Evolutionary conservation across 2,329 filamentous ascomycete genomes (phyloP).

Genomic region (Calonectria crousiana): DNA sequence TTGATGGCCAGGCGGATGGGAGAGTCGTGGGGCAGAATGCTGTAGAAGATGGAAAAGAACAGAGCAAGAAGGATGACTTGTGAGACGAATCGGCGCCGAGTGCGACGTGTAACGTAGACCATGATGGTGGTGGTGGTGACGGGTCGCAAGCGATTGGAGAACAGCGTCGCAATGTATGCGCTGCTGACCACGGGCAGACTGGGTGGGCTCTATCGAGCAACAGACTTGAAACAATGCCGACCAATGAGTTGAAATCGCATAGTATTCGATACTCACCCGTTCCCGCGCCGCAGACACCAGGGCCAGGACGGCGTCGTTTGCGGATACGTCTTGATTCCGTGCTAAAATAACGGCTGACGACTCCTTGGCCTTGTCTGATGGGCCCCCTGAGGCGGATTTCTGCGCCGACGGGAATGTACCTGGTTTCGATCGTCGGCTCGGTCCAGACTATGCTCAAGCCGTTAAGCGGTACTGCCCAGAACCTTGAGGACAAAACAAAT

Average conservation of each 20-base stretch:
- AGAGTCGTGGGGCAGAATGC: conserved; percentile 50
- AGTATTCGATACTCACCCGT: neutral
- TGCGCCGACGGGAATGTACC: no score
- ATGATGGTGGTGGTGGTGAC: conserved; percentile 17
- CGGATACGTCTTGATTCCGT: neutral
- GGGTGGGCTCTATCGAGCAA: neutral
- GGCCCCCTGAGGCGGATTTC: neutral
- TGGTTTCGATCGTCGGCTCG: neutral
- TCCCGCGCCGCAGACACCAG: neutral
- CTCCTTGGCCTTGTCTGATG: neutral
- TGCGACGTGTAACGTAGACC: conserved; percentile 43
- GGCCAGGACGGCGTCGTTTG: neutral
- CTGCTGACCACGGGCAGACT: neutral
- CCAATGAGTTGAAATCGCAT: neutral
- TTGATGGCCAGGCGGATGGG: conserved; percentile 48
- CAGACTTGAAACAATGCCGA: neutral
- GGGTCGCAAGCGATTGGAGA: neutral
- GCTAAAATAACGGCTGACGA: neutral
- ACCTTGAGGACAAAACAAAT: neutral
- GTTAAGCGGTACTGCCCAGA: neutral
- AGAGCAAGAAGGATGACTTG: conserved; percentile 40
- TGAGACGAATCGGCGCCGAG: conserved; percentile 45
- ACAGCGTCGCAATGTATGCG: conserved; percentile 3
- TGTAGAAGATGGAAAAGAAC: conserved; percentile 42
- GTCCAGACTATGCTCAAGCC: neutral